phyloP scores from a whole-genome alignment of 2,329 filamentous ascomycete species.

The Exophiala oligosperma region DNA sequence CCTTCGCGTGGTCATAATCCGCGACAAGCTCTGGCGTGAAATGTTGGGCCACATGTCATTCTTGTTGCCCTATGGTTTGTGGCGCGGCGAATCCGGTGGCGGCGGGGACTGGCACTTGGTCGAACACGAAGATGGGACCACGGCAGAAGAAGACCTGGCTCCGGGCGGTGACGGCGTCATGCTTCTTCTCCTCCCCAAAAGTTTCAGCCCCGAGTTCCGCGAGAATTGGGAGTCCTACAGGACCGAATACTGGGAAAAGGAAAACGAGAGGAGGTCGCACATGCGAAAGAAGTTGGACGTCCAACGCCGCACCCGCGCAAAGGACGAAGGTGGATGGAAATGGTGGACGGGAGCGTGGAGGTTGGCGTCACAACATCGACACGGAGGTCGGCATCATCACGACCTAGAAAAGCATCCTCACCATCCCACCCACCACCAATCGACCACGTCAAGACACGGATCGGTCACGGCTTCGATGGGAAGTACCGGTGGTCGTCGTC shows the following conservation, averaged over 20 bases:
- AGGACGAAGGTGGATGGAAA: conserved; percentile 69
- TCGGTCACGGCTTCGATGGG: too few species aligned
- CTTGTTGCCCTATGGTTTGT: conserved; percentile 72
- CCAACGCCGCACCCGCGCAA: conserved; percentile 64
- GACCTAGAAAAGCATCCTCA: conserved; percentile 34
- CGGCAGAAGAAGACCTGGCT: conserved; percentile 85
- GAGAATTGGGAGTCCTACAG: conserved; percentile 97
- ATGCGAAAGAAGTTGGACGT: conserved; percentile 70
- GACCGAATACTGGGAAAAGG: conserved; percentile 92
- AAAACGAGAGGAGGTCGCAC: conserved; percentile 82
- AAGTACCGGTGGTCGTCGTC: conserved; percentile 4
- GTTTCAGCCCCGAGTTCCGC: conserved; percentile 89
- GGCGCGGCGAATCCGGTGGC: conserved; percentile 39
- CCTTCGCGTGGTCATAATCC: conserved; percentile 89
- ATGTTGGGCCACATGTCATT: conserved; percentile 70
- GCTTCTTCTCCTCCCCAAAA: conserved; percentile 85
- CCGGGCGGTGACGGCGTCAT: conserved; percentile 90
- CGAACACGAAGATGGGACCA: conserved; percentile 55
- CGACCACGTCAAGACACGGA: conserved; percentile 11
- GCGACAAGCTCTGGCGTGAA: conserved; percentile 80
- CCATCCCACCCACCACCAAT: conserved; percentile 16
- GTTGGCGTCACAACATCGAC: conserved; percentile 32
- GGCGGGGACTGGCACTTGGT: conserved; percentile 72
- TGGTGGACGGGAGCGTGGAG: conserved; percentile 79
- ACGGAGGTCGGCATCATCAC: conserved; percentile 20